Evolutionary conservation across 805 yeast genomes (phyloP), one percentile per base, ranked within the genome.

Genomic region (Metschnikowia cerradonensis): DNA sequence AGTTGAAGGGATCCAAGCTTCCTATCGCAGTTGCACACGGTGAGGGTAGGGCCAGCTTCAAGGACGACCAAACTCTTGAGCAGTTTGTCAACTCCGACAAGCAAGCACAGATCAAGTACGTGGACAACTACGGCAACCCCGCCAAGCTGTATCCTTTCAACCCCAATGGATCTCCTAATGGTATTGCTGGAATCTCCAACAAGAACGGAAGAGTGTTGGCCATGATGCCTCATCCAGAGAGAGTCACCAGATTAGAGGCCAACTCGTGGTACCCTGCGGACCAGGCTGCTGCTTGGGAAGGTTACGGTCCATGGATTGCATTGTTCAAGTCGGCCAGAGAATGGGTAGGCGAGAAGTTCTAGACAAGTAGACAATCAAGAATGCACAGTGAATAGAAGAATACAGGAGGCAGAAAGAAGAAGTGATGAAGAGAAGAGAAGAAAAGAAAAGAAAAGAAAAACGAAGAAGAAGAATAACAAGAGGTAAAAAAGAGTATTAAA

Each of bases 21-120:
- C 99, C 99, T 48, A 90, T 94, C 71, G 97, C 95, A 19, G 98
- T 94, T 59, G 99, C 99, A 3, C 99, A 94, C 66, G 99, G 99
- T 60, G 99, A 94, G 75, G 99, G 99, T 62, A 81, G 89, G 61
- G 98, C 97, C 13, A 70, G 77, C 40, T 94, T 92, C 67, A 71
- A 72, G 41, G 54, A 68, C 31, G 74, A 69, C 8, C 75, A 69
- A 23, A 72, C 77, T 52, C 67, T 79, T 54, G 36, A 52, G 6
- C 63, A 66, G 8, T 85, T 90, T 64, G 38, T 52, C 38, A 72
- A 75, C 52, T 60, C 71, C 19, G 67, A 72, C 48, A 81, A 81
- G 15, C 76, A 86, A 55, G 78, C 81, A 41, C 86, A 86, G 44
- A 79, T 90, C 48, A 82, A 89, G 67, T 94, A 82, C 65, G 89